These are phyloP conservation scores for Ganoderma resinaceum DNA, from an alignment of 1,284 basidiomycete species.

Conservation along the genomic window DNA sequence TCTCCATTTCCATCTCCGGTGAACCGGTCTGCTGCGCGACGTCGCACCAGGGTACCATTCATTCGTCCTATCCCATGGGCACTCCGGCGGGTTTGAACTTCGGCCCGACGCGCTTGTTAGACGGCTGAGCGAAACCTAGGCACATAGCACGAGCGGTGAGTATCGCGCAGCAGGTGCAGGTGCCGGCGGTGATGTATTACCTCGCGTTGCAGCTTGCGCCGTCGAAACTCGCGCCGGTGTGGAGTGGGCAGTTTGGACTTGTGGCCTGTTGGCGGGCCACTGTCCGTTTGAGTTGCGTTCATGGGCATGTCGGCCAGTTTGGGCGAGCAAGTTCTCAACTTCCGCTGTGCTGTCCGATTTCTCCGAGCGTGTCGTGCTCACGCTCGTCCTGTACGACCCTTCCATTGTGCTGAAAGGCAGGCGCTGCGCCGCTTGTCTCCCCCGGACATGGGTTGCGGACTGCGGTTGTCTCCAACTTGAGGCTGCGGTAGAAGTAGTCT, in stretches of 20 bases:
- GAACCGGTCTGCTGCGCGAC: neutral
- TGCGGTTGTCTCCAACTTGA: conserved; percentile 43
- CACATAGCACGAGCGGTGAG: neutral
- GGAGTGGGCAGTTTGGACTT: neutral
- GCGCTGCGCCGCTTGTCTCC: conserved; percentile 46
- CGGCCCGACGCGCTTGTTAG: conserved; percentile 33
- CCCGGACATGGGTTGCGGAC: conserved; percentile 20
- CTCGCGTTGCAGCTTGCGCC: conserved; percentile 12
- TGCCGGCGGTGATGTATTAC: neutral
- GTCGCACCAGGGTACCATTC: neutral
- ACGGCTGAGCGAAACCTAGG: conserved; percentile 32
- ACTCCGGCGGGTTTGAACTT: conserved; percentile 40
- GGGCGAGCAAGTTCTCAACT: conserved; percentile 66
- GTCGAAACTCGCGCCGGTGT: conserved; percentile 11
- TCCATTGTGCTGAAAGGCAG: conserved; percentile 54
- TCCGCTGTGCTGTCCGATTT: conserved; percentile 72
- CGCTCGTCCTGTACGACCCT: conserved; percentile 49
- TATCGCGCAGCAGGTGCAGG: too few species aligned
- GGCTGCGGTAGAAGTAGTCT: conserved; percentile 15
- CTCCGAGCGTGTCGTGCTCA: conserved; percentile 55
- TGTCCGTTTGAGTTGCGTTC: conserved; percentile 18
- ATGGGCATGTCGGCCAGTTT: conserved; percentile 25
- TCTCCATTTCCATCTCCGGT: neutral
- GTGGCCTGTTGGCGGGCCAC: conserved; percentile 18
- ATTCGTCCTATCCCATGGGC: conserved; percentile 17